Base-by-base conservation (phyloP, 2,329 filamentous ascomycete species). In the Pezicula carpinea region DNA sequence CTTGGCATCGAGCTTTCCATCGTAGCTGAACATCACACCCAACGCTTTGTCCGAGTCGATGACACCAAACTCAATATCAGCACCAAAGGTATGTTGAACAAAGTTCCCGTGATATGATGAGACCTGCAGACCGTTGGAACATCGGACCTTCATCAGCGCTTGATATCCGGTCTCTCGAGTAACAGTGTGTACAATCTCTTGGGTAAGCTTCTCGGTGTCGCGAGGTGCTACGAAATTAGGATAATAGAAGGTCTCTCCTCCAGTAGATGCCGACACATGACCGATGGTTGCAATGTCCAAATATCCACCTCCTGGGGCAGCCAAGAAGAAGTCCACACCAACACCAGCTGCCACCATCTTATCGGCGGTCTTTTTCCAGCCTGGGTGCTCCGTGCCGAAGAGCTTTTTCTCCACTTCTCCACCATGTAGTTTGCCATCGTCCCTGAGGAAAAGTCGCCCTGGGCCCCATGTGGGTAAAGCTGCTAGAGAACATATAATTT, bases 51-150 rank as follows among this genome's bases (percentile, higher is more conserved):
- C 93, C 17, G 89, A 84, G 64, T 97, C 93, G 43, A 97, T 83
- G 43, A 87, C 81, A 22, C 93, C 93, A 59, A 99, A 88, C 64
- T 99, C 91, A 38, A 99, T 79, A 67, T 99, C 93, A 3, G 91
- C 90, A 10, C 90, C 91, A 62, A 96, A 95, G 0, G 88, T 93
- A 69, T 96, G 90, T 63, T 99, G 93, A 43, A 95, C 80, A 64
- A 97, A 99, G 69, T 95, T 96, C 56, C 93, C 93, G 61, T 96
- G 89, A 63, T 99, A 99, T n/a, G 82, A 81, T 14, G 89, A 83
- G 14, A 99, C 86, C 64, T 99, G 93, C 44, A 99, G 75, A 15
- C 93, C 93, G 59, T 96, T 99, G 15, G 91, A 96, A 71, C 93
- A 99, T 52, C 93, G 86, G 48, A 99, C 92, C 74, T 99, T 99